Base-by-base conservation (phyloP, 495 filamentous ascomycete genomes). In the Penicillium egyptiacum region DNA sequence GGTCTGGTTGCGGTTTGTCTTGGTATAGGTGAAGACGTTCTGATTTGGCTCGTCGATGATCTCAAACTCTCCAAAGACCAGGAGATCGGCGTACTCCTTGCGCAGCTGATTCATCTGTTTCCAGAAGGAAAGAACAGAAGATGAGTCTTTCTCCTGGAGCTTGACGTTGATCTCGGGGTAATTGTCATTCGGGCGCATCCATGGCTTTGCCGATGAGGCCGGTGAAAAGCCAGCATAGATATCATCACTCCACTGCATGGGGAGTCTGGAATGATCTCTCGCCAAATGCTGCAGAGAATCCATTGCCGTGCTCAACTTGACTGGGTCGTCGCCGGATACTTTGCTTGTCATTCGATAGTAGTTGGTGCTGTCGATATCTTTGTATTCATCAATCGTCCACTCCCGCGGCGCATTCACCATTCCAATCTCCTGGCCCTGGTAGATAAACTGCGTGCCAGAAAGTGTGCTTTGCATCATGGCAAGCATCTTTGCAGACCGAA, bases 231-330 rank as follows among this genome's bases (percentile, higher is more conserved):
- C 86, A 0, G 73, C 82, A 56, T 88, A 77, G 1, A 65, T 59
- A 0, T 71, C 69, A 4, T 54, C 65, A 57, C 80, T 70, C 86
- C 85, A 89, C 49, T 84, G 83, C 77, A 88, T 83, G 0, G 86
- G 86, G 11, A 79, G 67, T 9, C 86, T 73, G 3, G 83, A 76
- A 59, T 89, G 77, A 56, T 89, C 86, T n/a, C 86, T 76, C 0
- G 81, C 81, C 48, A 79, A 71, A 28, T 75, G 68, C 51, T 78
- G 71, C 31, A 86, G 39, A 0, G 74, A 63, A 12, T 68, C 54
- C 50, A 75, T 64, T 0, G 71, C 77, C 1, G 68, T 63, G 37
- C 63, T 69, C 14, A 84, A 55, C 5, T 62, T 67, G 14, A 66
- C 57, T 12, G 69, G 64, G 33, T 81, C 67, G 14, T 68, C 56